These are phyloP conservation scores for Thraustochytrium sp. DNA, from an alignment of 352 stramenopile species.

Conservation along the genomic window DNA sequence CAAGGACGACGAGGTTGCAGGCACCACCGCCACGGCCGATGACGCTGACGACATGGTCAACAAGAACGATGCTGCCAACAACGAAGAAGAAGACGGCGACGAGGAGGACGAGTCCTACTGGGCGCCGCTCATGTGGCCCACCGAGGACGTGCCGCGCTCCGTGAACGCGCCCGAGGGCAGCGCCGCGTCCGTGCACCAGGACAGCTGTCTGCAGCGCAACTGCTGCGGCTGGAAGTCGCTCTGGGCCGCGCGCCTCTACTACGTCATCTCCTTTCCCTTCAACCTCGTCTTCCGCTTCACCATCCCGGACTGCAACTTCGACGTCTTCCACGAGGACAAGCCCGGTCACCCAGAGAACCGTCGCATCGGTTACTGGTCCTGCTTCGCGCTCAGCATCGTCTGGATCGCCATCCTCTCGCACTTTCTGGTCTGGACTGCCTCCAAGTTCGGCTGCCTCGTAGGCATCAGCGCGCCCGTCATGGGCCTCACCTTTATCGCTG, in stretches of 20 bases:
- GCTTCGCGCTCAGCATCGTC: slow-evolving; percentile 53
- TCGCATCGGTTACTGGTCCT: slow-evolving; percentile 37
- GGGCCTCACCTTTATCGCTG: slow-evolving; percentile 54
- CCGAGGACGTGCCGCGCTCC: too few species aligned
- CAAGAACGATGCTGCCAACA: neutral
- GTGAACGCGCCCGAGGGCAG: too few species aligned
- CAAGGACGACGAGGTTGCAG: too few species aligned
- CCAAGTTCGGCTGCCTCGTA: slow-evolving; percentile 50
- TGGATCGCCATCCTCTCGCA: slow-evolving; percentile 56
- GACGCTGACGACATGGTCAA: neutral
- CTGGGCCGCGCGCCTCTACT: slow-evolving; percentile 21
- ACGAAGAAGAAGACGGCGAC: slow-evolving; percentile 7
- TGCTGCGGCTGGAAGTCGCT: slow-evolving; percentile 5
- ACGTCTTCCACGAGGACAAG: slow-evolving; percentile 40
- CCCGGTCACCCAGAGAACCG: neutral
- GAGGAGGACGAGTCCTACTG: slow-evolving; percentile 44
- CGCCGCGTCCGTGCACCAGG: too few species aligned
- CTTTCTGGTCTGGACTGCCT: slow-evolving; percentile 51
- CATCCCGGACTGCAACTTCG: slow-evolving; percentile 46
- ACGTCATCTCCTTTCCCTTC: slow-evolving; percentile 46
- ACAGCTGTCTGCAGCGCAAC: neutral
- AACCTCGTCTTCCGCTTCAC: slow-evolving; percentile 48
- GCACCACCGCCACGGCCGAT: too few species aligned
- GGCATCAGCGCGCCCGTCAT: slow-evolving; percentile 52
- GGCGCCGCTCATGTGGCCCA: slow-evolving; percentile 40